Base-by-base conservation (phyloP, 805 yeast species). In the Candida qinlingensis region DNA sequence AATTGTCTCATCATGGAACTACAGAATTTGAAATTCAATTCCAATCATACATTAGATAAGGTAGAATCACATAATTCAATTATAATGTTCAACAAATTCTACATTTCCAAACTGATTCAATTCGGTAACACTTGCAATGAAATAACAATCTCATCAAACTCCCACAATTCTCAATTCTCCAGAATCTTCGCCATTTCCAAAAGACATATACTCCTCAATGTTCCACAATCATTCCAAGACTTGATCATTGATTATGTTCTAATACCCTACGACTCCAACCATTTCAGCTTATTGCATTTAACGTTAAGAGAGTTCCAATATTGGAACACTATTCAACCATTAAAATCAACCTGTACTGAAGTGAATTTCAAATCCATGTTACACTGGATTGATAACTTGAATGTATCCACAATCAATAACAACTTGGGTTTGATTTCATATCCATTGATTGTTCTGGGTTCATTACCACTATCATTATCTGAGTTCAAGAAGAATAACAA, bases 21-120 rank as follows among this genome's bases (percentile, higher is more conserved):
- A 2, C 68, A 65, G 37, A 38, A 52, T 7, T 34, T 60, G 7
- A 54, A 57, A 25, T 53, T 54, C 33, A 49, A 51, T 13, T 45
- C 33, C 19, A 42, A 25, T 5, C 48, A 62, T 4, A 61, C 61
- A 43, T 57, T 62, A 28, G 65, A 70, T 53, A 70, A 70, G 44
- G 69, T 72, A 51, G 66, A 68, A 29, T 59, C 79, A 8, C 84
- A 80, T 52, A 77, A 78, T 57, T 70, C 81, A 0, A 73, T 79
- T 19, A 78, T 79, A 12, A 66, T 78, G 54, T 71, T 77, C 7
- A 78, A 77, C 54, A 77, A 75, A 55, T 69, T 58, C 37, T 55
- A 54, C 37, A 52, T 52, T 25, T 48, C 54, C 54, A 46, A 54
- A 59, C 30, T 57, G 45, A 41, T 52, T 44, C 55, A 52, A 37